phyloP scores from a whole-genome alignment of 208 protist genomes.

The Acanthamoeba culbertsoni region DNA sequence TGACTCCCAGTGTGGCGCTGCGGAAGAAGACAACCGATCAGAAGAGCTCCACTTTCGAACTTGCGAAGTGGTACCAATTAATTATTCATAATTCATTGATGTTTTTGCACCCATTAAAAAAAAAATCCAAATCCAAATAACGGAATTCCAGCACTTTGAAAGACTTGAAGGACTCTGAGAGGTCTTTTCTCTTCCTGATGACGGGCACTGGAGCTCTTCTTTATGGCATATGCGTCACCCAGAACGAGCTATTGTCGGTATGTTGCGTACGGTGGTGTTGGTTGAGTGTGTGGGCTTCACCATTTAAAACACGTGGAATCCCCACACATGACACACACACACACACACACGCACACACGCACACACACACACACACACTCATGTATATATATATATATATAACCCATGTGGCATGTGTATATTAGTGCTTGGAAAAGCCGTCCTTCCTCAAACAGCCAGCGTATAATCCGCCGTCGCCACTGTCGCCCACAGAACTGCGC shows the following conservation, averaged over 20 bases:
- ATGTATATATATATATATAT: neutral
- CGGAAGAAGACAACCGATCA: neutral
- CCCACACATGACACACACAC: neutral
- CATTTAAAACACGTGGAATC: neutral
- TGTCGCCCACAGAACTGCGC: neutral
- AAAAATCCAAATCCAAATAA: no score
- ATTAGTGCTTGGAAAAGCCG: slow-evolving; percentile 13
- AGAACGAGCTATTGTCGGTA: slow-evolving; percentile 37
- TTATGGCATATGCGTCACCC: slow-evolving; percentile 19
- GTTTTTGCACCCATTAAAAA: no score
- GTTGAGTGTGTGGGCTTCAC: neutral
- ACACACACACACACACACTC: neutral
- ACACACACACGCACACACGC: neutral
- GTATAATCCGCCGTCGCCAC: neutral
- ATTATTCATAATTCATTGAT: neutral
- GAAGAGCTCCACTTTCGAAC: neutral
- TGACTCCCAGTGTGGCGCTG: neutral
- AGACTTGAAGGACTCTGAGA: neutral
- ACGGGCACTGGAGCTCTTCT: neutral
- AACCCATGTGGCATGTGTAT: no score
- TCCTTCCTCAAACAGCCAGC: slow-evolving; percentile 11
- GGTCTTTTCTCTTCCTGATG: slow-evolving; percentile 34
- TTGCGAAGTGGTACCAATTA: neutral
- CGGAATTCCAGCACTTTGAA: neutral
- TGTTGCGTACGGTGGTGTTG: neutral